Base-by-base conservation (phyloP, 1,139 yeast genomes). In the Blastobotrys arbuscula region DNA sequence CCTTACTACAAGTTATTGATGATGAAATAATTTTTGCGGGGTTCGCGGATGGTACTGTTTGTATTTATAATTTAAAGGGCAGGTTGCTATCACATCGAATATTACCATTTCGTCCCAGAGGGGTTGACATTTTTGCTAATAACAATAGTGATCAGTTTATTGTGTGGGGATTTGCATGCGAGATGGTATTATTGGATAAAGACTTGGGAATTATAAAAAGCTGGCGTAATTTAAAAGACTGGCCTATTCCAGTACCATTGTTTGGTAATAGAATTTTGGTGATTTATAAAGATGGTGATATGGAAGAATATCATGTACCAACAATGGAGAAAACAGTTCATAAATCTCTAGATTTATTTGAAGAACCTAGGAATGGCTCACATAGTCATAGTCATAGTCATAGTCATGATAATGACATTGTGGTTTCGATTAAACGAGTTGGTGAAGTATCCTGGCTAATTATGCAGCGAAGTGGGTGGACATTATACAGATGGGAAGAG, bases 81-180 rank as follows among this genome's bases (percentile, higher is more conserved):
- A 45, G 47, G 26, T 39, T 53, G 20, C 19, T 53, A 24, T 48
- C 47, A 3, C 52, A 48, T 19, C 35, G 45, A 1, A 38, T 21
- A 24, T 10, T 56, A 39, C 50, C 53, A 6, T 55, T 57, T 37
- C 46, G 51, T 6, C 49, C 53, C 26, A 42, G 46, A 7, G 59
- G 59, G 1, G 44, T 56, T 3, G 51, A 53, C 26, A 43, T 52
- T 16, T 36, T 36, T 24, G 31, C n/a, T 28, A 47, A 49, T 21
- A 38, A 49, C 36, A 39, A 47, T 18, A 39, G 26, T 16, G 47
- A 50, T 10, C 26, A 41, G 2, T 36, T 54, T 15, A 30, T 57
- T 26, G 56, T 53, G n/a, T 57, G 60, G 60, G 60, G 60, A 2
- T 49, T 50, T 39, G 52, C 58, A 1, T 50, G 58, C 36, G 55